Conservation (phyloP, 2,329 filamentous ascomycete species). For the Microascus cirrosus region DNA sequence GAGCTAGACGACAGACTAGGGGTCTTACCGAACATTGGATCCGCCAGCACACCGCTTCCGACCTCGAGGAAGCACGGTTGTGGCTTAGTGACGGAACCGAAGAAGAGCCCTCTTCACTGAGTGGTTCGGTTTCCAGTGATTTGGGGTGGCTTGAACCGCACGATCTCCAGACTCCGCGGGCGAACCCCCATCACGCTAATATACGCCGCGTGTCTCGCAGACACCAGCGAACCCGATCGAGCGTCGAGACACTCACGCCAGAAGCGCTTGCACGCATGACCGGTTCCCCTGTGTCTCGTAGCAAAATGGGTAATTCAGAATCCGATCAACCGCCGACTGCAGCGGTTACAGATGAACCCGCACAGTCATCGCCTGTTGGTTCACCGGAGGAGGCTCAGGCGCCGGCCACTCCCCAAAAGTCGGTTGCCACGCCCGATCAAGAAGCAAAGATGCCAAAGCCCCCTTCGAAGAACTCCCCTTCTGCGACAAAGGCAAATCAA, state of each 20-base stretch:
- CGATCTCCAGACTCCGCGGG: conserved; percentile 35
- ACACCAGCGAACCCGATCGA: conserved; percentile 36
- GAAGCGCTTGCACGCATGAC: conserved; percentile 8
- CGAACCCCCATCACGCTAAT: conserved; percentile 13
- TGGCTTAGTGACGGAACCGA: conserved; percentile 63
- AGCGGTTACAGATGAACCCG: not conserved
- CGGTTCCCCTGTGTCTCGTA: conserved; percentile 2
- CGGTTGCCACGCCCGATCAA: conserved; percentile 6
- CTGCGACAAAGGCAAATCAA: conserved; percentile 23
- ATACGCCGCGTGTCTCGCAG: conserved; percentile 10
- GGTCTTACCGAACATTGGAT: conserved; percentile 80
- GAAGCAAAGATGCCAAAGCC: conserved; percentile 19
- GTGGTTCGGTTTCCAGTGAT: conserved; percentile 49
- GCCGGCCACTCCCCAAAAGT: not conserved
- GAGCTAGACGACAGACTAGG: conserved; percentile 44
- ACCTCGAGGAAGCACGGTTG: conserved; percentile 59
- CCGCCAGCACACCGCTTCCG: conserved; percentile 66
- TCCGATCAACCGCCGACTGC: conserved; percentile 7
- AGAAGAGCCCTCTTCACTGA: conserved; percentile 65
- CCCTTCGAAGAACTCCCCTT: conserved; percentile 19
- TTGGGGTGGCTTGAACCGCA: conserved; percentile 33
- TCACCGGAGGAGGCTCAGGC: not conserved
- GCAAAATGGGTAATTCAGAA: conserved; percentile 1
- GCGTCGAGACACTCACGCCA: conserved; percentile 42
- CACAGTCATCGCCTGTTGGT: not conserved